Conservation (phyloP, 2,329 filamentous ascomycete species). For the Botrytis cinerea region DNA sequence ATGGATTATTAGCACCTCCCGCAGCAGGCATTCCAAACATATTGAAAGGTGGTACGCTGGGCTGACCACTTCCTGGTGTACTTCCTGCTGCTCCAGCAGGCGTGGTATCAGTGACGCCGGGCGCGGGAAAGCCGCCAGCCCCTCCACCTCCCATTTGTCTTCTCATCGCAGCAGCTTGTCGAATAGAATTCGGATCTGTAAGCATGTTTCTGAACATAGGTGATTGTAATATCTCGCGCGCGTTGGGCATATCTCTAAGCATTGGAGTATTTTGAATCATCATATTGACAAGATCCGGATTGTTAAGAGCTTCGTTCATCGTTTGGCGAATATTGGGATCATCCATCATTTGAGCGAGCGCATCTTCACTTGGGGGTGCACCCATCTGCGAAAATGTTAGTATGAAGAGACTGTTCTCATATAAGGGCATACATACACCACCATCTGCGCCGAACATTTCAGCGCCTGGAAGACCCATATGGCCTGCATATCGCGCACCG, state of each 20-base stretch:
- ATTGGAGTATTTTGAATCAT: conserved; percentile 91
- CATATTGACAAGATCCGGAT: conserved; percentile 91
- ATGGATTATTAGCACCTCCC: conserved; percentile 55
- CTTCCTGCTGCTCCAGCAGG: conserved; percentile 47
- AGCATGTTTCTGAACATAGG: conserved; percentile 90
- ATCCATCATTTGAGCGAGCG: conserved; percentile 80
- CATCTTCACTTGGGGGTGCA: conserved; percentile 77
- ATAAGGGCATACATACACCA: conserved; percentile 64
- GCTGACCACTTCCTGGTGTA: conserved; percentile 34
- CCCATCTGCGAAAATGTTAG: conserved; percentile 69
- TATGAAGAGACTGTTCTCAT: not conserved
- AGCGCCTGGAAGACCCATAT: conserved; percentile 82
- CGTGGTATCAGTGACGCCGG: conserved; percentile 87
- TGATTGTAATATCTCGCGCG: conserved; percentile 82
- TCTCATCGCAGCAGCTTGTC: conserved; percentile 81
- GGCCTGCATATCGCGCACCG: conserved; percentile 89
- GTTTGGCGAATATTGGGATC: conserved; percentile 84
- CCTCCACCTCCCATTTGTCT: conserved; percentile 61
- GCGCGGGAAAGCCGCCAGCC: conserved; percentile 75
- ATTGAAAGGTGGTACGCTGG: conserved; percentile 32
- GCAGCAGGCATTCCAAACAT: conserved; percentile 40
- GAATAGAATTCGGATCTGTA: conserved; percentile 82
- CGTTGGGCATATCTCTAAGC: conserved; percentile 69
- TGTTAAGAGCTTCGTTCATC: conserved; percentile 93
- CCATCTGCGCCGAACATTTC: conserved; percentile 93